Conservation (phyloP, 495 filamentous ascomycete genomes). For the Penicillium diatomitis region DNA sequence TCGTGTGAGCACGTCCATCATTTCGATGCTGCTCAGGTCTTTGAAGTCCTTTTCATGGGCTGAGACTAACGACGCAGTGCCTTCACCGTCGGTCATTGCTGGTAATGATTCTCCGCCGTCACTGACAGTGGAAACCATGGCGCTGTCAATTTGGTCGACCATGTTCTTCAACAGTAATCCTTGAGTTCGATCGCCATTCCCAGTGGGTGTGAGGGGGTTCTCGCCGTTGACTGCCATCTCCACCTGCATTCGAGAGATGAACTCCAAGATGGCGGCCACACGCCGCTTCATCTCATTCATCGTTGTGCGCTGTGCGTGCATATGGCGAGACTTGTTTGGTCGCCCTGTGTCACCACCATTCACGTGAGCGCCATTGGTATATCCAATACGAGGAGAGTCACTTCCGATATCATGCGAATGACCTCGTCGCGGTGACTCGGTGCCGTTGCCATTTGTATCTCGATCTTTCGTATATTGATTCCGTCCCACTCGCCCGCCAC, state of each 20-base stretch:
- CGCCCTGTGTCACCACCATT: slow-evolving; percentile 42
- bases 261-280: slow-evolving; percentile 76
- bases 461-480: slow-evolving; percentile 82
- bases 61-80: slow-evolving; percentile 11
- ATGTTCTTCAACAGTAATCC: slow-evolving; percentile 27
- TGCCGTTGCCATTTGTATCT: slow-evolving; percentile 49
- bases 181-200: slow-evolving; percentile 28
- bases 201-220: slow-evolving; percentile 29
- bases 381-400: slow-evolving; percentile 33
- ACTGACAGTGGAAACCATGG: slow-evolving; percentile 16
- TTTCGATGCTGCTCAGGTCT: slow-evolving; percentile 60
- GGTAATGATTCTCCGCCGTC: slow-evolving; percentile 24
- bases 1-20: slow-evolving; percentile 74
- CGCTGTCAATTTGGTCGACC: slow-evolving; percentile 28
- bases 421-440: slow-evolving; percentile 53
- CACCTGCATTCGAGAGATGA: slow-evolving; percentile 81
- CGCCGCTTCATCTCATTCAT: slow-evolving; percentile 89
- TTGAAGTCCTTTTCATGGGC: slow-evolving; percentile 48
- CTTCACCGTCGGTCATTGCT: slow-evolving; percentile 23
- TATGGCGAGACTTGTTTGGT: slow-evolving; percentile 49
- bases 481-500: slow-evolving; percentile 63
- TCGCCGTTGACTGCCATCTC: slow-evolving; percentile 61
- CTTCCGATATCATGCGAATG: slow-evolving; percentile 52
- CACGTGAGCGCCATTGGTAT: slow-evolving; percentile 24
- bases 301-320: slow-evolving; percentile 52